These are phyloP conservation scores for Parathielavia appendiculata DNA, from an alignment of 495 filamentous ascomycete genomes.

Conservation along the genomic window DNA sequence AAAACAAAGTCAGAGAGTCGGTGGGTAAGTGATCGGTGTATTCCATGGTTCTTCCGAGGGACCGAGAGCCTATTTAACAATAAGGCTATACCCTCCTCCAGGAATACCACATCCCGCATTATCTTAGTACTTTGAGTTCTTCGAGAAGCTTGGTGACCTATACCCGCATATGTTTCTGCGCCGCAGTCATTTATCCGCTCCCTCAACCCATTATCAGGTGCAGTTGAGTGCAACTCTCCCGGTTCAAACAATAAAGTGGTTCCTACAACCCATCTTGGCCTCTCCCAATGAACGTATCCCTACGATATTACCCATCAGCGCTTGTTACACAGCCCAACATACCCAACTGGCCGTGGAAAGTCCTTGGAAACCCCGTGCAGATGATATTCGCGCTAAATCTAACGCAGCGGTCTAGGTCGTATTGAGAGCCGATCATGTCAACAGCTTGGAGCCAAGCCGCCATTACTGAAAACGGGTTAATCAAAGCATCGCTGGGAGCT, in stretches of 20 bases:
- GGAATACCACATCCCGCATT: background rate
- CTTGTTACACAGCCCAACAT: background rate
- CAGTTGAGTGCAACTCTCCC: background rate
- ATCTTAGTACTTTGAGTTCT: background rate
- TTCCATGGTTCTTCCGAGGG: no score
- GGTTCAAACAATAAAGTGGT: background rate
- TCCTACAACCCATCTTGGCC: background rate
- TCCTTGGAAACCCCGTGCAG: no score
- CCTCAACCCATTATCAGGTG: background rate
- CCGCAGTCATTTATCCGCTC: conserved; percentile 1
- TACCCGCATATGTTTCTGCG: background rate
- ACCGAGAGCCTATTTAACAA: background rate
- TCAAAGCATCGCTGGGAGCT: no score
- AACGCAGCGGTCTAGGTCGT: no score
- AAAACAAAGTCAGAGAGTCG: no score
- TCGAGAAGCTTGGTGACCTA: background rate
- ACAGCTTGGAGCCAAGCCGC: no score
- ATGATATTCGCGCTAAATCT: background rate
- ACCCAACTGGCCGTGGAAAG: background rate
- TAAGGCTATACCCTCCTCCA: background rate
- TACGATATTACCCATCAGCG: background rate
- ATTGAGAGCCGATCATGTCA: no score
- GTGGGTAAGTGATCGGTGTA: no score
- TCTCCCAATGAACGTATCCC: background rate
- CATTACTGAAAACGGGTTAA: no score